Conservation (phyloP, 768 basidiomycete genomes). For the Termitomyces bulborhizus region DNA sequence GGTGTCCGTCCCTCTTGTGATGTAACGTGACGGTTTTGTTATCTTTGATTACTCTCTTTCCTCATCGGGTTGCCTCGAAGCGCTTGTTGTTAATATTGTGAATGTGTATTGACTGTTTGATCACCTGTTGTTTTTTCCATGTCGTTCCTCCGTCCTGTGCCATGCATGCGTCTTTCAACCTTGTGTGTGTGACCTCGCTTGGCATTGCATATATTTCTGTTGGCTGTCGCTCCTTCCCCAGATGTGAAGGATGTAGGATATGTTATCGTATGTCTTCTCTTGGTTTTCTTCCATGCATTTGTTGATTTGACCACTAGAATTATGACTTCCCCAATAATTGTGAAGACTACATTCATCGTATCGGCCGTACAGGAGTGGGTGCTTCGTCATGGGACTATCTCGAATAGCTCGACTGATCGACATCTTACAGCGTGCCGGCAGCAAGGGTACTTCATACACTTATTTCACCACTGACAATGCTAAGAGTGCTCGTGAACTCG, state of each 20-base stretch:
- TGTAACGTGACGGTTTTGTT: conserved; percentile 18
- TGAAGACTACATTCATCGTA: conserved; percentile 98
- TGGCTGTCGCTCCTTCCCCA: conserved; percentile 34
- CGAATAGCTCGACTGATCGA: conserved; percentile 1
- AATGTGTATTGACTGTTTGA: conserved; percentile 41
- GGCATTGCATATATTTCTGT: conserved; percentile 26
- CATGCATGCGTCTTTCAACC: conserved; percentile 12
- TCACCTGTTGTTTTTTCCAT: conserved; percentile 26
- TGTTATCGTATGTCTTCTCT: conserved; percentile 69
- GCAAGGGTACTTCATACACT: conserved; percentile 89
- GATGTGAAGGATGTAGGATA: conserved; percentile 99
- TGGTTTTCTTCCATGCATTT: conserved; percentile 1
- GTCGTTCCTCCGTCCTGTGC: conserved; percentile 5
- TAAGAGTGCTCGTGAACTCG: conserved; percentile 88
- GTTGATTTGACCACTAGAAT: conserved; percentile 47
- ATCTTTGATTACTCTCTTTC: conserved; percentile 14
- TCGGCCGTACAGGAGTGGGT: conserved; percentile 91
- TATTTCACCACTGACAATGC: conserved; percentile 97
- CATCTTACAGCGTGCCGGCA: conserved; percentile 68
- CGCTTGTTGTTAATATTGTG: conserved; percentile 39
- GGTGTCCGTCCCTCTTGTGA: conserved; percentile 30
- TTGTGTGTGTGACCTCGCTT: conserved; percentile 27
- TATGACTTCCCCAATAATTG: conserved; percentile 98
- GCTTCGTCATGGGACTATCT: neutral
- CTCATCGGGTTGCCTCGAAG: conserved; percentile 28